These are phyloP conservation scores for Paraphoma sp. DNA, from an alignment of 2,329 filamentous ascomycete genomes.

Conservation along the genomic window DNA sequence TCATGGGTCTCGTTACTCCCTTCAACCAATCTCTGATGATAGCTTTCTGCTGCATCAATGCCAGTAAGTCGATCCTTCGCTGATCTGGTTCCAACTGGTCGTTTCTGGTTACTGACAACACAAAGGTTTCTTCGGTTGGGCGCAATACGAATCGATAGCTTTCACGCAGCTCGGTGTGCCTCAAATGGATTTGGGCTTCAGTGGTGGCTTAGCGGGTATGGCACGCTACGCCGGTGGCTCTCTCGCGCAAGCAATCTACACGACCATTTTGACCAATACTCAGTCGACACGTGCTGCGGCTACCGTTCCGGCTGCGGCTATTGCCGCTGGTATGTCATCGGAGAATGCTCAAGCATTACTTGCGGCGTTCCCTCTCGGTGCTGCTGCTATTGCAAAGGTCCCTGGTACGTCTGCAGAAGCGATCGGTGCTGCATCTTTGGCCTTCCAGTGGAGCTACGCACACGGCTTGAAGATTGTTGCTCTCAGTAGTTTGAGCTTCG, in stretches of 20 bases:
- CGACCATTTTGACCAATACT: conserved; percentile 52
- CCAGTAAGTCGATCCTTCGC: conserved; percentile 29
- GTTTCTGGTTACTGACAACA: too few species aligned
- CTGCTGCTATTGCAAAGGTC: conserved; percentile 24
- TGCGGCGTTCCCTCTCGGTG: conserved; percentile 31
- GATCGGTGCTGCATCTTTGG: conserved; percentile 21
- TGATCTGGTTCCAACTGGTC: not conserved
- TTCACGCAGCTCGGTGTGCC: conserved; percentile 45
- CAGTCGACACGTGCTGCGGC: conserved; percentile 19
- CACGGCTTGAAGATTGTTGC: conserved; percentile 28
- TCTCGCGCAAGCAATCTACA: conserved; percentile 43
- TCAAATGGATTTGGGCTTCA: conserved; percentile 57
- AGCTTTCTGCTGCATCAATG: conserved; percentile 54
- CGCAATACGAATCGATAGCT: conserved; percentile 38
- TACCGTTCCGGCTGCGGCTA: conserved; percentile 26
- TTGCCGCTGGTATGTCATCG: conserved; percentile 25
- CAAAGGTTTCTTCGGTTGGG: conserved; percentile 20
- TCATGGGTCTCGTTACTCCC: conserved; percentile 55
- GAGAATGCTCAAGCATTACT: conserved; percentile 29
- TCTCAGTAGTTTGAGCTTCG: conserved; percentile 29
- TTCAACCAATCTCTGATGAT: conserved; percentile 55
- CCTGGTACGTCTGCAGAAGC: conserved; percentile 21
- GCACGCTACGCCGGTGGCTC: conserved; percentile 33
- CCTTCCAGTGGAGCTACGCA: conserved; percentile 31
- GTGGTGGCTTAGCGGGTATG: conserved; percentile 45